Evolutionary conservation across 2,329 filamentous ascomycete species (phyloP), one percentile per base, ranked within the genome.

Genomic region (Amylocarpus encephaloides): DNA sequence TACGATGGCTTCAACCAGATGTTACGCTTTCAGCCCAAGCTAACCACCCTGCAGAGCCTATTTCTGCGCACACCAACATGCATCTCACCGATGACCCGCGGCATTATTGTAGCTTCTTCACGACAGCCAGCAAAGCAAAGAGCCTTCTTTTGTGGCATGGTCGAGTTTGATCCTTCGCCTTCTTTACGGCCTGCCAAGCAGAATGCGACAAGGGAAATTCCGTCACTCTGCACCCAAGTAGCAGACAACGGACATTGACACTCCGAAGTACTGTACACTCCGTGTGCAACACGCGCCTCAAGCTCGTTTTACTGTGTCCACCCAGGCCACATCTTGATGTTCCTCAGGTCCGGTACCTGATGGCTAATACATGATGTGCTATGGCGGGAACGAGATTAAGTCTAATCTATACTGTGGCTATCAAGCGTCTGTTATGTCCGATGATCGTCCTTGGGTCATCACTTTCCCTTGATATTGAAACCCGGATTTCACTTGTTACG

Each of bases 1-100:
- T 36, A 32, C 49, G 46, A 51, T 50, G 51, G 33, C 13, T 18
- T 30, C 36, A 19, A 45, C 16, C 36, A 46, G 38, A 45, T 43
- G n/a, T 16, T 38, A n/a, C 41, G 22, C 11, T 34, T 30, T 13
- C 36, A 50, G 15, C 16, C 11, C 36, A 44, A 46, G 12, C 11
- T 40, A 19, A 32, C 32, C 43, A 43, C 22, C 36, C 38, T 48
- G 36, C 22, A 43, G 38, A 36, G 46, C 18, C 46, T 49, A 42
- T 43, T 49, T 15, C 19, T 33, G 19, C 39, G 43, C 30, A 44
- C 32, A 15, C 19, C 47, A n/a, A n/a, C 43, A 43, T 45, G 29
- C n/a, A 34, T 40, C 16, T 18, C 32, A 34, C 43, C 43, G 43
- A 34, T 45, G 26, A 32, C 16, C 43, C 32, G 29, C 16, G 10